phyloP scores from a whole-genome alignment of 1,284 basidiomycete species.

The Sanguinoderma infundibulare region DNA sequence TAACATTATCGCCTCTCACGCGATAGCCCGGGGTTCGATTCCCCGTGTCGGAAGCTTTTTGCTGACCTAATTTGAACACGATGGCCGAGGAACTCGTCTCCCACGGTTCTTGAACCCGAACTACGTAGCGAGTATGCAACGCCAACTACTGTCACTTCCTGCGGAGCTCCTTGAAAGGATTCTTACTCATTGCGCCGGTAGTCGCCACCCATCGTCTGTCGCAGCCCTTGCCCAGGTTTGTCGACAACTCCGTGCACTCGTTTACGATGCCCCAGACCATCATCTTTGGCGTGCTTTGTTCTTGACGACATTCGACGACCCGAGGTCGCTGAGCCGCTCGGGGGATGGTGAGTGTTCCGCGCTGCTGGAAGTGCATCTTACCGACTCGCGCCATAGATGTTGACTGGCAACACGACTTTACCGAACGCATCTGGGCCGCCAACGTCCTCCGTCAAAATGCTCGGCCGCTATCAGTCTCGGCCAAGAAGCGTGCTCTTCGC shows the following conservation, averaged over 20 bases:
- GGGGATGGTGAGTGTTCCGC: background rate
- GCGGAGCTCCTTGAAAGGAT: slow-evolving; percentile 11
- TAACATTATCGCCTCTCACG: slow-evolving; percentile 26
- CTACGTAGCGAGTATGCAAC: no score
- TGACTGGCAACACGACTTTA: slow-evolving; percentile 27
- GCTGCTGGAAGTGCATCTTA: background rate
- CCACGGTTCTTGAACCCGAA: background rate
- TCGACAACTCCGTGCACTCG: slow-evolving; percentile 40
- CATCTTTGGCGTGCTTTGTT: slow-evolving; percentile 60
- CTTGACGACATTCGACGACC: slow-evolving; percentile 53
- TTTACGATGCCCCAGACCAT: slow-evolving; percentile 46
- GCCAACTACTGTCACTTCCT: slow-evolving; percentile 1
- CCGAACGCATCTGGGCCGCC: slow-evolving; percentile 22
- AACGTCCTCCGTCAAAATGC: slow-evolving; percentile 16
- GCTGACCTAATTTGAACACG: no score
- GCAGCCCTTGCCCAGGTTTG: slow-evolving; percentile 49
- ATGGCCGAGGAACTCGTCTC: no score
- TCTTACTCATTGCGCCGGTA: slow-evolving; percentile 30
- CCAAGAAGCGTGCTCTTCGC: slow-evolving; percentile 13
- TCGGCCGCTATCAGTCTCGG: slow-evolving; percentile 3
- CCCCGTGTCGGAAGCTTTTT: slow-evolving; percentile 21
- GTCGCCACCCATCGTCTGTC: slow-evolving; percentile 38
- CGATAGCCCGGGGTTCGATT: slow-evolving; percentile 27
- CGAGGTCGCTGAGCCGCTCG: slow-evolving; percentile 17
- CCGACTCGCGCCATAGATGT: background rate